phyloP scores from a whole-genome alignment of 306 rosid species.

The Begonia loranthoides region DNA sequence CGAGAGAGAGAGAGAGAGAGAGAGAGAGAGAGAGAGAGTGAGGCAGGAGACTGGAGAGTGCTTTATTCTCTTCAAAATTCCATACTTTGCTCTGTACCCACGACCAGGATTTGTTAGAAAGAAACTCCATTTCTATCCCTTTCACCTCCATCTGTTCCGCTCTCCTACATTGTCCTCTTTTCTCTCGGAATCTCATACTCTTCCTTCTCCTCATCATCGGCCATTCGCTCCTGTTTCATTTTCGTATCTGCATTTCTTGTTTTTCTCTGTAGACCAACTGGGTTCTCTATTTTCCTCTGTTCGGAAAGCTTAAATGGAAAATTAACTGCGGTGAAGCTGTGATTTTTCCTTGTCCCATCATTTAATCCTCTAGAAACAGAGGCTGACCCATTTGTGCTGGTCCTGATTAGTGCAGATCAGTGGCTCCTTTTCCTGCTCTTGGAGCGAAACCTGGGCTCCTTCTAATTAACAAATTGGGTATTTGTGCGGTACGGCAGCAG shows the following conservation, averaged over 20 bases:
- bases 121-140: constrained; percentile 16
- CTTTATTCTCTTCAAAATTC: constrained; percentile 70
- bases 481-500: no score
- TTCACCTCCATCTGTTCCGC: constrained; percentile 3
- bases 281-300: no score
- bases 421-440: neutral
- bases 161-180: constrained; percentile 14
- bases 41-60: constrained; percentile 12
- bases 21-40: constrained; percentile 8
- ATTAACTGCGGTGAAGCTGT: no score
- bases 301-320: no score
- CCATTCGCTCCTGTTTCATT: no score
- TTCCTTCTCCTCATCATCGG: no score
- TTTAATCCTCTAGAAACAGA: constrained; percentile 15
- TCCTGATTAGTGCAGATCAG: constrained; percentile 7
- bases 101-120: constrained; percentile 40
- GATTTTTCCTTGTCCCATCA: no score
- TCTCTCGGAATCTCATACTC: constrained; percentile 3
- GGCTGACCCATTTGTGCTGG: constrained; percentile 17
- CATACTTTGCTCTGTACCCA: constrained; percentile 47
- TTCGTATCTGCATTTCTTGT: no score
- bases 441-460: no score
- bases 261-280: no score
- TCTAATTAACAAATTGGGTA: no score
- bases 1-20: constrained; percentile 20